Evolutionary conservation across 495 filamentous ascomycete species (phyloP).

Genomic region (Penicillium egyptiacum): DNA sequence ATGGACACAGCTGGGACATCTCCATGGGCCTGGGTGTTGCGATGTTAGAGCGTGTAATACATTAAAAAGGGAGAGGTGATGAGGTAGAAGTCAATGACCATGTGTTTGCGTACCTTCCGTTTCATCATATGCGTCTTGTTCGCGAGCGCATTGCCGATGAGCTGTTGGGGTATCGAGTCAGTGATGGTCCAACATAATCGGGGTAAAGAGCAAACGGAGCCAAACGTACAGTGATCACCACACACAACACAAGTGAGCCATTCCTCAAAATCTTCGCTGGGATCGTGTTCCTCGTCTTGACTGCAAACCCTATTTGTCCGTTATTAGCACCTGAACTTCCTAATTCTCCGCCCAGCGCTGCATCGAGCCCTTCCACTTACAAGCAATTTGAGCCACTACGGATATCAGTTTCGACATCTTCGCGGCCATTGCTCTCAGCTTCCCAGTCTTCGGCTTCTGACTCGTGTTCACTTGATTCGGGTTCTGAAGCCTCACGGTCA

Average conservation of each 20-base stretch:
- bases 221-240: slow-evolving; percentile 80
- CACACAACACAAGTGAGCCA: slow-evolving; percentile 79
- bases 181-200: slow-evolving; percentile 31
- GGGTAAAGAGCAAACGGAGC: slow-evolving; percentile 24
- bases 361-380: slow-evolving; percentile 49
- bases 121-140: slow-evolving; percentile 67
- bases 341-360: slow-evolving; percentile 9
- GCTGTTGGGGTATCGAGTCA: slow-evolving; percentile 52
- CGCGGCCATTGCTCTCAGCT: slow-evolving; percentile 59
- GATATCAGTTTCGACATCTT: slow-evolving; percentile 65
- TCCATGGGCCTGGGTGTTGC: slow-evolving; percentile 61
- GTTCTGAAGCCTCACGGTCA: slow-evolving; percentile 50
- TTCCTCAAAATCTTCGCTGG: slow-evolving; percentile 82
- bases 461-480: slow-evolving; percentile 57
- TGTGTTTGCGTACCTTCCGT: slow-evolving; percentile 58
- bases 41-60: slow-evolving; percentile 23
- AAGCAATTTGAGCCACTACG: slow-evolving; percentile 62
- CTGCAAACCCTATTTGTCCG: slow-evolving; percentile 63
- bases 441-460: slow-evolving; percentile 73
- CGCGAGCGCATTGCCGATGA: slow-evolving; percentile 90
- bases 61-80: not conserved
- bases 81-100: not conserved
- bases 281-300: slow-evolving; percentile 82
- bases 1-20: slow-evolving; percentile 72
- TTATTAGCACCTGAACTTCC: slow-evolving; percentile 24